Evolutionary conservation across 2,329 filamentous ascomycete species (phyloP), one percentile per base, ranked within the genome.

Genomic region (Acrodontium crateriforme): DNA sequence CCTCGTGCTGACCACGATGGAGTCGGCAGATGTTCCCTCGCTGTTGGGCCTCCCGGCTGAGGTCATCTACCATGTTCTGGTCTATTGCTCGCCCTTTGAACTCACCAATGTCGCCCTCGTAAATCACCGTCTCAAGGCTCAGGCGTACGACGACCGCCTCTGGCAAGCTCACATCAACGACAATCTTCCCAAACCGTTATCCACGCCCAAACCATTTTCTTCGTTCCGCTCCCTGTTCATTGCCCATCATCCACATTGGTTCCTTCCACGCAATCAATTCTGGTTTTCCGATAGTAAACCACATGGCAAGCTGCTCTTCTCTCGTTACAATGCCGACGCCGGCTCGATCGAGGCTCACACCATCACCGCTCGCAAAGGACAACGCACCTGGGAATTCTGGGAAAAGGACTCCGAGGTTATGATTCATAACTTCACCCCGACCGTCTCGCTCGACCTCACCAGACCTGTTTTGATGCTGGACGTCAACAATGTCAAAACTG

Each of bases 261-360:
- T 92, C 45, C 62, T 94, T 1, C 65, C 80, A 0, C 72, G 69
- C 28, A 64, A 80, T 48, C 85, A 80, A 53, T 62, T 94, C 38
- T 94, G 85, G 85, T 87, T 93, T 46, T 70, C 73, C 34, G 82
- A 93, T 52, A 66, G 63, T 2, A 67, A 74, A 16, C 65, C 82
- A 25, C 75, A 69, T 2, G 85, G 85, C 0, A 78, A 78, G 47
- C 54, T 93, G 22, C 65, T 92, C 15, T 47, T 93, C 20, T 66
- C 69, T n/a, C 73, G 79, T 9, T 94, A 84, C 46, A 74, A 93
- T 47, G 68, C 73, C 24, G 58, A 69, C 3, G 64, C 71, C 23
- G 78, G 76, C 10, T 75, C 74, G 41, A 92, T 94, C 31, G 80
- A 89, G 54, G 83, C 72, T 3, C 83, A 85, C 48, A 69, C 76